Conservation (phyloP, 495 filamentous ascomycete genomes). For the Beverwykella pulmonaria region DNA sequence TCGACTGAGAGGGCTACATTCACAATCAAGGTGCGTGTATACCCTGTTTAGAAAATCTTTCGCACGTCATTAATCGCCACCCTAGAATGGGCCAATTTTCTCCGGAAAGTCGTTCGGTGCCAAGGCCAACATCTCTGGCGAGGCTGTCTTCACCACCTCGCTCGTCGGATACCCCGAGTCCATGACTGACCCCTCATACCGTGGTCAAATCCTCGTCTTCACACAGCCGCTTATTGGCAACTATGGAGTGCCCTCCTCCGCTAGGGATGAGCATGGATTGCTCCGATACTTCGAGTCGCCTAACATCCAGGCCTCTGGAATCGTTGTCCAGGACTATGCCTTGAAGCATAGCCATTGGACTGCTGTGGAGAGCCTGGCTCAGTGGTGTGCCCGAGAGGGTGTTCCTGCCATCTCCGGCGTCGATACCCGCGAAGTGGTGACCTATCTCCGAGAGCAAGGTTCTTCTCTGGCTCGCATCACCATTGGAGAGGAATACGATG, state of each 20-base stretch:
- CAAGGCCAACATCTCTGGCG: constrained; percentile 86
- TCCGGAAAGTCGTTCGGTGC: constrained; percentile 91
- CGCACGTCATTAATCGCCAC: constrained; percentile 30
- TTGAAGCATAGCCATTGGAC: constrained; percentile 97
- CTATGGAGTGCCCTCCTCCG: constrained; percentile 85
- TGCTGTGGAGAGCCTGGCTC: constrained; percentile 85
- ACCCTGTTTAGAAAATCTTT: background rate
- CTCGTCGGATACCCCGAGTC: constrained; percentile 96
- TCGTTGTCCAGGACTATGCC: constrained; percentile 94
- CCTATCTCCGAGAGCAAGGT: constrained; percentile 90
- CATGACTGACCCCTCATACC: constrained; percentile 97
- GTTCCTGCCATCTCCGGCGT: constrained; percentile 96
- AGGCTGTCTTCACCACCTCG: constrained; percentile 93
- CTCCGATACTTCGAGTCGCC: constrained; percentile 95
- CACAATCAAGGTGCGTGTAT: constrained; percentile 74
- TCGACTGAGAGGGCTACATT: constrained; percentile 83
- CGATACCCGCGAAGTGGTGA: constrained; percentile 95
- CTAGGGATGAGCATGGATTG: constrained; percentile 75
- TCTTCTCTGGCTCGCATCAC: constrained; percentile 94
- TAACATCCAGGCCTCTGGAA: constrained; percentile 91
- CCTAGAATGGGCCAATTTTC: constrained; percentile 83
- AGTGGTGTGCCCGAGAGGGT: constrained; percentile 95
- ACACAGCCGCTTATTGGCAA: constrained; percentile 99
- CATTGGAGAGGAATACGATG: constrained; percentile 96
- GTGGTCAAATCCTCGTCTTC: constrained; percentile 97